A percentile compares a stretch with the other conserved stretches of the same genome.
Evolutionary conservation across 176 grass and related monocot genomes (phyloP).

Genomic region (Carex scoparia): DNA sequence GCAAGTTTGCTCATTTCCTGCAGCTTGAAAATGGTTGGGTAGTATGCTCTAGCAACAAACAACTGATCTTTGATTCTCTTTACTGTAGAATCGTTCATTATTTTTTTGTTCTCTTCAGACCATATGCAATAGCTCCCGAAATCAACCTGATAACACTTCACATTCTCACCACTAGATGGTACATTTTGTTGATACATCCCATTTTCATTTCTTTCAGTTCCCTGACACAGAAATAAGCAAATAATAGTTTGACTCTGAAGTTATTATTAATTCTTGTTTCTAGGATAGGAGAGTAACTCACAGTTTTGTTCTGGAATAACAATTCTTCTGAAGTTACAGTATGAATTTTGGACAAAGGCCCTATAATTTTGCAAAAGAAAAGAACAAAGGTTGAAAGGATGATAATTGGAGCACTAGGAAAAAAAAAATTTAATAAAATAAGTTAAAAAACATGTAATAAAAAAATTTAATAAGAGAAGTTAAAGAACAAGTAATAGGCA

Average conservation of each 20-base stretch:
- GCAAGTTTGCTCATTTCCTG: slow-evolving; percentile 44
- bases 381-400: background rate
- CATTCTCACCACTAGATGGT: slow-evolving; percentile 36
- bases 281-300: background rate
- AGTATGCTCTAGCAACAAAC: slow-evolving; percentile 74
- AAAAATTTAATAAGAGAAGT: background rate
- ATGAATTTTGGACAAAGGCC: background rate
- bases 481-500: background rate
- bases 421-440: background rate
- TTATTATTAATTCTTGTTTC: background rate
- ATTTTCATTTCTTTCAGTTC: slow-evolving; percentile 20
- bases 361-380: background rate
- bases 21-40: slow-evolving; percentile 67
- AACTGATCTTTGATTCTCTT: slow-evolving; percentile 80
- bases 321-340: slow-evolving; percentile 7
- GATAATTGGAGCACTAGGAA: background rate
- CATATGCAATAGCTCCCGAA: slow-evolving; percentile 81
- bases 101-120: slow-evolving; percentile 52
- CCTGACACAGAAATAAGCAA: slow-evolving; percentile 31
- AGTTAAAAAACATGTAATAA: background rate
- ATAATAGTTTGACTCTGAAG: slow-evolving; percentile 3
- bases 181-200: slow-evolving; percentile 29
- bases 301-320: background rate
- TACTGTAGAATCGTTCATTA: slow-evolving; percentile 57
- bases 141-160: slow-evolving; percentile 45